Base-by-base conservation (phyloP, 805 yeast genomes). In the Starmera dryadoides region DNA sequence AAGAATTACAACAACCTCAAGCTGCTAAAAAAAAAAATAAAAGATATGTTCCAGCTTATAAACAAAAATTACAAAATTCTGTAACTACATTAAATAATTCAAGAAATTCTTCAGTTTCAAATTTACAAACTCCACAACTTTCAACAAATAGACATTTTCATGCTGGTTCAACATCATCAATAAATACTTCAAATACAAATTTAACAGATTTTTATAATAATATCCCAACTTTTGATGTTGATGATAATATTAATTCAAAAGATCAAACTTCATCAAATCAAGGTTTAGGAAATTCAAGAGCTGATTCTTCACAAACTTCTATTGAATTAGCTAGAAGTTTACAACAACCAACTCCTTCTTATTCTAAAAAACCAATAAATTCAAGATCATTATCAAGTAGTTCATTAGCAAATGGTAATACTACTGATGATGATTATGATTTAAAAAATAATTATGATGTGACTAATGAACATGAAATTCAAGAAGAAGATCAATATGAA, bases 401-500 rank as follows among this genome's bases (percentile, higher is more conserved):
- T 19, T 32, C 23, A 23, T 6, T 31, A 34, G n/a, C 14, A 15
- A 11, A 16, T n/a, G n/a, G n/a, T 18, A 25, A 34, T 12, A 33
- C 19, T 19, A 19, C 15, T 16, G 47, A 45, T 26, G 54, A 45
- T 8, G 56, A 47, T 6, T 62, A 61, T 41, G 52, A 50, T 22
- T 37, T 61, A 39, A 60, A 59, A 41, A 60, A 60, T 39, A 62
- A 59, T 43, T 60, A 61, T 42, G 54, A 62, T 30, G 42, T 52
- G 11, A 45, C 42, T 6, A 57, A 58, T 32, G 45, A 55, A 1
- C 41, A 50, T 34, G 65, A 62, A 36, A 64, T 65, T 14, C 56
- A 58, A n/a, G 69, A 66, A 40, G 71, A 66, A 40, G 71, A 66
- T 44, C 69, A 64, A 41, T 66, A 66, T 41, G 70, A 64, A 46